Conservation (phyloP, 441 rosid species). For the Populus tomentosa region DNA sequence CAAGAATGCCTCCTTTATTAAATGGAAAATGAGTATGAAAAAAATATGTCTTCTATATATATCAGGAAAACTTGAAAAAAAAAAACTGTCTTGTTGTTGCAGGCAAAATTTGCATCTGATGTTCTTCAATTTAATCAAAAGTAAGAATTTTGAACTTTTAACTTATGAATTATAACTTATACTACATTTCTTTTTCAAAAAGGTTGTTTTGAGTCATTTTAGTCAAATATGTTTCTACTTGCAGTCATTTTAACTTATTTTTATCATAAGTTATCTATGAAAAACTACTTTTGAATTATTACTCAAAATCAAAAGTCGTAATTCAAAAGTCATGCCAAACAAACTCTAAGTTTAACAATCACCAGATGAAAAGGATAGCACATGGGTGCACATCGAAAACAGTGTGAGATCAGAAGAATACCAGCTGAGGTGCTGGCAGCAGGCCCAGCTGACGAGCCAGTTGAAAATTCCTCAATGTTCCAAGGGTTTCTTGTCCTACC, state of each 20-base stretch:
- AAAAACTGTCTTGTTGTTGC: too few species aligned
- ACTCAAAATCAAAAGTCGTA: not conserved
- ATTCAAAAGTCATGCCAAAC: not conserved
- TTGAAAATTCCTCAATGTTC: conserved; percentile 86
- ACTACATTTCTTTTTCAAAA: too few species aligned
- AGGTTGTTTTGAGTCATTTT: too few species aligned
- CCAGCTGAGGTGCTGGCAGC: conserved; percentile 93
- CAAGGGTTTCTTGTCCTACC: conserved; percentile 93
- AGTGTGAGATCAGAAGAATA: conserved; percentile 22
- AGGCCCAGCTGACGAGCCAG: conserved; percentile 94
- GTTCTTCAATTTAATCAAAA: too few species aligned
- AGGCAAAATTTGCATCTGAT: too few species aligned
- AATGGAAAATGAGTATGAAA: not conserved
- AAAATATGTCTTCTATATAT: not conserved
- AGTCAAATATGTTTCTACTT: too few species aligned
- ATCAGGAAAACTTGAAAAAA: not conserved
- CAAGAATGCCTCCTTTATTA: conserved; percentile 1
- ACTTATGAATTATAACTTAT: too few species aligned
- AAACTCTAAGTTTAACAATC: not conserved
- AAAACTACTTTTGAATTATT: too few species aligned
- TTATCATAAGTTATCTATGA: too few species aligned
- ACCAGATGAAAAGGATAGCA: not conserved
- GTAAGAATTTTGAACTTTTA: too few species aligned
- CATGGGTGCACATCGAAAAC: not conserved
- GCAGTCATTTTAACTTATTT: not conserved